phyloP scores from a whole-genome alignment of 768 basidiomycete species.

The Trametes sanguinea region DNA sequence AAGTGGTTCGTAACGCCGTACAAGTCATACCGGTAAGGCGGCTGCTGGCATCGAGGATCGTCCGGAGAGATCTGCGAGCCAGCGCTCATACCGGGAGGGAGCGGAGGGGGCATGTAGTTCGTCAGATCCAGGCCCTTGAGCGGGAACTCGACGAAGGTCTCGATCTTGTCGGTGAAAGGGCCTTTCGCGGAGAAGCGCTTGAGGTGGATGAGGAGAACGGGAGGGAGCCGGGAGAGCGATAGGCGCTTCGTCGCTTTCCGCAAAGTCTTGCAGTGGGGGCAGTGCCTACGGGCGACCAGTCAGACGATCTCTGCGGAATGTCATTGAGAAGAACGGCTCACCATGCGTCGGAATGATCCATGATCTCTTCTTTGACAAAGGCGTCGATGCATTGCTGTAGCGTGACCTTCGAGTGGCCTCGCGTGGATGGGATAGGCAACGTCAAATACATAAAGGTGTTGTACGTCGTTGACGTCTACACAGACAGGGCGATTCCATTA shows the following conservation, averaged over 20 bases:
- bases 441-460: conserved; percentile 96
- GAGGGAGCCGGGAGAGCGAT: conserved; percentile 89
- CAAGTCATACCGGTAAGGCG: conserved; percentile 90
- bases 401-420: conserved; percentile 58
- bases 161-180: conserved; percentile 93
- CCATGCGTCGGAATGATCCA: conserved; percentile 96
- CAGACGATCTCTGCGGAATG: background rate
- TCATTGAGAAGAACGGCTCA: conserved; percentile 37
- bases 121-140: conserved; percentile 59
- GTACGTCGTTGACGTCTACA: conserved; percentile 94
- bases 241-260: conserved; percentile 85
- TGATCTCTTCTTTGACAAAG: conserved; percentile 86
- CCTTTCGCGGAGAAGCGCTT: conserved; percentile 93
- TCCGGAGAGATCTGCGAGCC: conserved; percentile 48
- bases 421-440: conserved; percentile 77
- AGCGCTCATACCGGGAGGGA: conserved; percentile 62
- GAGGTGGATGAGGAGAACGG: conserved; percentile 87
- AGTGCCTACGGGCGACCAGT: conserved; percentile 64
- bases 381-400: conserved; percentile 84
- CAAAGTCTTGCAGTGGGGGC: conserved; percentile 89
- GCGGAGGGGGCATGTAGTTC: conserved; percentile 82
- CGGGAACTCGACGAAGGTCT: conserved; percentile 93
- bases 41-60: conserved; percentile 81
- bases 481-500: conserved; percentile 14
- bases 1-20: conserved; percentile 97